These are phyloP conservation scores for Polyporus arcularius DNA, from an alignment of 768 basidiomycete species.

Conservation along the genomic window DNA sequence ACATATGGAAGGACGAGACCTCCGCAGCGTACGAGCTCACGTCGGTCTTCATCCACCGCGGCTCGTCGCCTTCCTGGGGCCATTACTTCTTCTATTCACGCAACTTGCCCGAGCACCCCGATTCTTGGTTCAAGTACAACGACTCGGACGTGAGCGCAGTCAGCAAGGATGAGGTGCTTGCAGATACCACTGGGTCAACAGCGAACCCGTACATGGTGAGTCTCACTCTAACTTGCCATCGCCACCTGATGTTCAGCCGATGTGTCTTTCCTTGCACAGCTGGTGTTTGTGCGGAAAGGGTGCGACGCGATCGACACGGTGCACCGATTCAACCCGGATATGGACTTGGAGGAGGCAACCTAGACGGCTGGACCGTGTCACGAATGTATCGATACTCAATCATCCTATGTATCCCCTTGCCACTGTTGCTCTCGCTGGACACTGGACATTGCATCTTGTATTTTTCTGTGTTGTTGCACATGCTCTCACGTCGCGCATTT, in stretches of 20 bases:
- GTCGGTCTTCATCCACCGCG: constrained; percentile 94
- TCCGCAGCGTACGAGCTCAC: constrained; percentile 84
- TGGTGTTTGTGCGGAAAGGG: constrained; percentile 83
- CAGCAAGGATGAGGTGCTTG: constrained; percentile 78
- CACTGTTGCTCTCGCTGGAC: no score
- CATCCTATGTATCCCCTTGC: no score
- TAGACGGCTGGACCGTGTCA: neutral
- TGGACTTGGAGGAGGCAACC: constrained; percentile 10
- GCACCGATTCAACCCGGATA: constrained; percentile 52
- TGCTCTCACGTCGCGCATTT: no score
- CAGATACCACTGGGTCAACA: constrained; percentile 86
- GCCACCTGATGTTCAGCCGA: neutral
- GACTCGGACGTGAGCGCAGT: constrained; percentile 84
- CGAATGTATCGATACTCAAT: no score
- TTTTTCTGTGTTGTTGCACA: no score
- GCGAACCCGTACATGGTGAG: constrained; percentile 89
- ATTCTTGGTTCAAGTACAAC: constrained; percentile 96
- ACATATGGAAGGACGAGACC: constrained; percentile 69
- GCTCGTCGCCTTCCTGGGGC: constrained; percentile 82
- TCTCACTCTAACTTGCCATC: neutral
- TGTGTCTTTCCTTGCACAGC: constrained; percentile 40
- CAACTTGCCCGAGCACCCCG: constrained; percentile 74
- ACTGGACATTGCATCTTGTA: no score
- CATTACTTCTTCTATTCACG: constrained; percentile 98
- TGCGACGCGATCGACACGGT: constrained; percentile 81